Evolutionary conservation across 208 protist species (phyloP), one percentile per base, ranked within the genome.

Genomic region (Acanthamoeba polyphaga): DNA sequence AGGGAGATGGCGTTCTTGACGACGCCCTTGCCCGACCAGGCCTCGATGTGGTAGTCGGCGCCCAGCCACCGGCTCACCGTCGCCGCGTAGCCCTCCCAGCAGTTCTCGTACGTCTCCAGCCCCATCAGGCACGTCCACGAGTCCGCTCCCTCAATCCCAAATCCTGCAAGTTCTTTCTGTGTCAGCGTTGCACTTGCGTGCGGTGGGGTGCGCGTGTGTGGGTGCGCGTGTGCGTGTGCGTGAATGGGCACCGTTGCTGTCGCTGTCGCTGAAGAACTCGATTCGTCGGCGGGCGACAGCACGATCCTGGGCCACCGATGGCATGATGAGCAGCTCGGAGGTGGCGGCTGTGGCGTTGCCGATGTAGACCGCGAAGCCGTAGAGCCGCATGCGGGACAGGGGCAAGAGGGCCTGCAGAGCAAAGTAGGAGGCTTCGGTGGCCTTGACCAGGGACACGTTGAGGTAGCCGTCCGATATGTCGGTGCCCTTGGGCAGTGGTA

Each of bases 11-110:
- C 70, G 38, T 94, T 94, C 92, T 94, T 94, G 38, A 94, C 92
- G 9, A 94, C 92, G 43, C 72, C 72, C 55, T 93, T 93, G 15
- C 92, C 92, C 22, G 92, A 88, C 72, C 92, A 88, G 80, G 80
- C 80, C 51, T 88, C 80, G 80, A 88, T 88, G 51, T 88, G 80
- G 51, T 88, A 88, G 53, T 88, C 80, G 29, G 80, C 80, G 51
- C 29, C 80, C 29, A 88, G 80, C 80, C 80, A 88, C 12, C 80
- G 80, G 80, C 80, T 88, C 27, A 64, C 53, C 51, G 51, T 66
- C 22, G 80, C 80, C 24, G 80, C 80, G 27, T 88, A 88, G 53
- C 80, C 80, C 80, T 88, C 80, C 80, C 80, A 88, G 53, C 80
- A 88, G 80, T 88, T 88, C 51, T 88, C 80, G 24, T 66, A 64